These are phyloP conservation scores for Bocquillonia castaneifolia DNA, from an alignment of 441 rosid species.

Conservation along the genomic window DNA sequence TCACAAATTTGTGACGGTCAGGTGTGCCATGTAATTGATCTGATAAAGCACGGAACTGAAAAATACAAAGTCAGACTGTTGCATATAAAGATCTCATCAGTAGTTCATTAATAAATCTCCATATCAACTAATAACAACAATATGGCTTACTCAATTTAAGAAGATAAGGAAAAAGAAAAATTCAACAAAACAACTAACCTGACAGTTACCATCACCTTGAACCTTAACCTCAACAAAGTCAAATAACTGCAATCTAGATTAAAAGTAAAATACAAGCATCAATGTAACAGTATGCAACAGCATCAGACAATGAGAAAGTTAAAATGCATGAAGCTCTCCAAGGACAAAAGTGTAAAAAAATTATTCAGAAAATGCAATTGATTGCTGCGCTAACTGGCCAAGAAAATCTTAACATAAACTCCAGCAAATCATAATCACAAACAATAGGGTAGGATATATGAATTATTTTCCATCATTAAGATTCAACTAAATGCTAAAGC, in stretches of 20 bases:
- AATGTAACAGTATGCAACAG: not conserved
- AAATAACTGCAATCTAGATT: conserved; percentile 36
- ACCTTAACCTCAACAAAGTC: conserved; percentile 39
- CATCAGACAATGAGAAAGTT: too few species aligned
- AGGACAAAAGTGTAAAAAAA: not conserved
- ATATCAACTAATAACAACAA: not conserved
- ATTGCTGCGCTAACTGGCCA: not conserved
- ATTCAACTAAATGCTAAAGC: too few species aligned
- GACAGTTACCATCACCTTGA: conserved; percentile 52
- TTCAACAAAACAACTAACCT: conserved; percentile 25
- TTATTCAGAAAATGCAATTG: not conserved
- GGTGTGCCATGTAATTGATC: conserved; percentile 65
- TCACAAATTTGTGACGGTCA: conserved; percentile 61
- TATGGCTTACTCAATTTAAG: not conserved
- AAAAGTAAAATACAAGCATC: not conserved
- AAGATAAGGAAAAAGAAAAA: conserved; percentile 2
- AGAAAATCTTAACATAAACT: not conserved
- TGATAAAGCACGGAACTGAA: conserved; percentile 82
- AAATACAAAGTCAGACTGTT: conserved; percentile 12
- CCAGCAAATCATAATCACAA: not conserved
- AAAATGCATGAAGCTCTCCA: not conserved
- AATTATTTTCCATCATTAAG: not conserved
- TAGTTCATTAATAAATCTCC: not conserved
- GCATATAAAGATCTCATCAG: not conserved
- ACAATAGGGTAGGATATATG: not conserved